A percentile compares a stretch with the other conserved stretches of the same genome.
Evolutionary conservation across 305 asterid species (phyloP).

Genomic region (Fraxinus angustifolia): DNA sequence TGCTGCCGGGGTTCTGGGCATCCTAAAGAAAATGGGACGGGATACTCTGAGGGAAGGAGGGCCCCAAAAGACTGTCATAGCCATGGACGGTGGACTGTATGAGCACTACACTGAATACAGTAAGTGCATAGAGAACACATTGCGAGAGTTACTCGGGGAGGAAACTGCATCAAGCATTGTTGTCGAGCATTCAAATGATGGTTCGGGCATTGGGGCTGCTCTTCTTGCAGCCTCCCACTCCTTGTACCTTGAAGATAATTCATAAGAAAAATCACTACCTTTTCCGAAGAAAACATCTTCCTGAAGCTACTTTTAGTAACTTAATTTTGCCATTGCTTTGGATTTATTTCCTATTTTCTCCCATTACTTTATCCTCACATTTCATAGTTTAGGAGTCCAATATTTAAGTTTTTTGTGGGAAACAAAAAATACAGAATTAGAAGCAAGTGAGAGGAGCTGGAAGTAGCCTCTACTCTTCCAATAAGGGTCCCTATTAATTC

Average conservation of each 20-base stretch:
- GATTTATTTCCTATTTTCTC: background rate
- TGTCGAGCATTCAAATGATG: constrained; percentile 73
- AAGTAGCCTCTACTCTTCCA: background rate
- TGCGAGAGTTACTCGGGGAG: constrained; percentile 57
- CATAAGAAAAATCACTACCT: background rate
- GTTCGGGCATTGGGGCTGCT: constrained; percentile 90
- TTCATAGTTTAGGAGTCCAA: background rate
- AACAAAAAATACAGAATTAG: background rate
- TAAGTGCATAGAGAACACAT: constrained; percentile 64
- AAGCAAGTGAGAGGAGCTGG: background rate
- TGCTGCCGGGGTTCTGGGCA: constrained; percentile 69
- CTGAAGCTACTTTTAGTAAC: background rate
- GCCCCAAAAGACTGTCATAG: constrained; percentile 49
- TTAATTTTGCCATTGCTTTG: background rate
- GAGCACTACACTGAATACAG: constrained; percentile 79
- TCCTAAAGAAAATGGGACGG: constrained; percentile 75
- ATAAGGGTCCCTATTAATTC: background rate
- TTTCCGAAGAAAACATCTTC: background rate
- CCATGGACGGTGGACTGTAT: constrained; percentile 82
- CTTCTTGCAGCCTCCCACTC: constrained; percentile 87
- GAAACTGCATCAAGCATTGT: constrained; percentile 34
- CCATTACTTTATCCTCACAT: background rate
- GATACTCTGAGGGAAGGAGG: constrained; percentile 35
- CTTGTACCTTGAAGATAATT: constrained; percentile 37
- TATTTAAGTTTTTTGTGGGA: background rate